A percentile compares a stretch with the other conserved stretches of the same genome.
Conservation (phyloP, 2,329 filamentous ascomycete genomes). For the Fusarium begoniae region DNA sequence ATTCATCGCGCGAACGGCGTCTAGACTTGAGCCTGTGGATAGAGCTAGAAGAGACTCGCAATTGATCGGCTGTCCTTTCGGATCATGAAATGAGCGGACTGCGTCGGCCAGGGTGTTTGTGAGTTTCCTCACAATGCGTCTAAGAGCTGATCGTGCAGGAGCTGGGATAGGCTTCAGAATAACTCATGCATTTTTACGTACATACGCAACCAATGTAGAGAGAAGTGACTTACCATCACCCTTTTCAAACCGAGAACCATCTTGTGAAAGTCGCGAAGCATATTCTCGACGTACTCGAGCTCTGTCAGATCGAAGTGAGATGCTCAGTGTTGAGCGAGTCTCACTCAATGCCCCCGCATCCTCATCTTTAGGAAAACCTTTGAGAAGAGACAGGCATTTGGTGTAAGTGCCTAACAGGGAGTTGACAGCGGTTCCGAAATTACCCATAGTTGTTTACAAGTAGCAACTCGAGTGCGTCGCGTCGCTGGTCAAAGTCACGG, state of each 20-base stretch:
- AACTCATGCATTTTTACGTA: slow-evolving; percentile 8
- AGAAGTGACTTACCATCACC: slow-evolving; percentile 57
- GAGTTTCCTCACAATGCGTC: slow-evolving; percentile 54
- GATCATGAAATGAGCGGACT: slow-evolving; percentile 47
- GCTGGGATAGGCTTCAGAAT: slow-evolving; percentile 42
- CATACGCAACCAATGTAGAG: background rate
- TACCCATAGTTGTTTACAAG: slow-evolving; percentile 39
- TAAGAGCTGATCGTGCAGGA: slow-evolving; percentile 51
- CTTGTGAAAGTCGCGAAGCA: slow-evolving; percentile 50
- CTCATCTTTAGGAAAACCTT: slow-evolving; percentile 43
- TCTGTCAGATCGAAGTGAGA: slow-evolving; percentile 52
- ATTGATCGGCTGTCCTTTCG: slow-evolving; percentile 49
- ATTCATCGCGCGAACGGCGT: slow-evolving; percentile 60
- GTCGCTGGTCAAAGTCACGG: slow-evolving; percentile 1
- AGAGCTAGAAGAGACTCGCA: slow-evolving; percentile 58
- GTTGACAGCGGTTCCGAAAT: slow-evolving; percentile 55
- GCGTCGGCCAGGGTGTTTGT: slow-evolving; percentile 53
- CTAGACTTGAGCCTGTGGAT: slow-evolving; percentile 57
- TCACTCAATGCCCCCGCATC: slow-evolving; percentile 37
- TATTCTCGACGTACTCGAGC: slow-evolving; percentile 55
- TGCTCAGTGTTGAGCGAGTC: slow-evolving; percentile 42
- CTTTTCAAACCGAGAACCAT: slow-evolving; percentile 54
- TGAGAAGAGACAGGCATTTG: slow-evolving; percentile 55
- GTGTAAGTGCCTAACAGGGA: slow-evolving; percentile 59
- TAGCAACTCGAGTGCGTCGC: background rate